These are phyloP conservation scores for Lichtheimia corymbifera DNA, from an alignment of 371 early-diverging fungal genomes.

Conservation along the genomic window DNA sequence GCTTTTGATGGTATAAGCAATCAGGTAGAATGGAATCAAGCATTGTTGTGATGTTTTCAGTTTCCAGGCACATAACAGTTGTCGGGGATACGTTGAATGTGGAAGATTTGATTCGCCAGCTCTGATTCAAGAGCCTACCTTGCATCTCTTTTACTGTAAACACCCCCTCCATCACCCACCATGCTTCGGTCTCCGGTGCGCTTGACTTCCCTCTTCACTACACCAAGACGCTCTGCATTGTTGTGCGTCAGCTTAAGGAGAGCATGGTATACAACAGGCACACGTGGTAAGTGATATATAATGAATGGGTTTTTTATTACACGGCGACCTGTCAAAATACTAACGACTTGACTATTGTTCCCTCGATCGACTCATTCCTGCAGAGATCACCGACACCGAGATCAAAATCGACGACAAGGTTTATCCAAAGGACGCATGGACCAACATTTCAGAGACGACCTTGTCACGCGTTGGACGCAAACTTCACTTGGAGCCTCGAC, in stretches of 20 bases:
- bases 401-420: slow-evolving; percentile 54
- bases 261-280: not conserved
- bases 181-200: not conserved
- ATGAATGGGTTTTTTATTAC: no score
- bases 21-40: no score
- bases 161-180: not conserved
- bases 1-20: no score
- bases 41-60: no score
- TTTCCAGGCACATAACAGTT: no score
- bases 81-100: no score
- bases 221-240: not conserved
- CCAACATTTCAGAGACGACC: slow-evolving; percentile 82
- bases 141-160: no score
- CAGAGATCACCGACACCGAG: slow-evolving; percentile 13
- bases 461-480: slow-evolving; percentile 75
- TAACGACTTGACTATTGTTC: no score
- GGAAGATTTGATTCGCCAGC: not conserved
- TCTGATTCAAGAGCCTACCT: not conserved
- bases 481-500: slow-evolving; percentile 79
- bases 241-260: not conserved
- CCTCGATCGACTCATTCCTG: no score
- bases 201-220: not conserved
- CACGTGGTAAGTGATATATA: not conserved
- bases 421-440: slow-evolving; percentile 67
- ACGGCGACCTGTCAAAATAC: no score